Base-by-base conservation (phyloP, 2,329 filamentous ascomycete species). In the Metarhizium rileyi region DNA sequence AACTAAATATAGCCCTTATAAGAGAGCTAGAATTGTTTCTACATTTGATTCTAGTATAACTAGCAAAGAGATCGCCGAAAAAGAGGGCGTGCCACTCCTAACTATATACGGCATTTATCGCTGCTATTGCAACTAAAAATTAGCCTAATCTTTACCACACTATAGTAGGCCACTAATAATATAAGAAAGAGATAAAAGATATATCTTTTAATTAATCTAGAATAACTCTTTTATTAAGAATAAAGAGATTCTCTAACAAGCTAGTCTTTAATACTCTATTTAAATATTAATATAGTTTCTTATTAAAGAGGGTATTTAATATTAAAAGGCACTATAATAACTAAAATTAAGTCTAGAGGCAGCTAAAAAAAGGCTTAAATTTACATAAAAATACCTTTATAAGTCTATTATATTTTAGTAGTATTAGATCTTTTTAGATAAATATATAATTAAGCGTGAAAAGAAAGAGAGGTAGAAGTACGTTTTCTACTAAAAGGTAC, bases 181-280 rank as follows among this genome's bases (percentile, higher is more conserved):
- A 10, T 28, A 9, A 2, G 8, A 42, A 4, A 22, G 22, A n/a
- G 14, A 52, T 46, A 52, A 49, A 49, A 52, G 41, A 43, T 20
- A 36, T 49, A 49, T 52, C 14, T 30, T 49, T 41, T n/a, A 18
- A 43, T 14, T 49, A 18, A 49, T 49, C 43, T 40, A 44, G 4
- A 26, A 43, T 8, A 23, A 52, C 25, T 46, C 47, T 52, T 52
- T 52, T 43, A 49, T 52, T 22, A 3, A 20, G 23, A 46, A 22
- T 25, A 16, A 35, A 23, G 12, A 49, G 3, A 5, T 52, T 25
- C 26, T 49, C 36, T 14, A 49, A 14, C 4, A 49, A 38, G 46
- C 42, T 26, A 22, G 5, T 35, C 42, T 52, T 18, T 5, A 4
- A 8, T 52, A 35, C 35, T 46, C 27, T 35, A 46, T 43, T 35